Evolutionary conservation across 805 yeast species (phyloP), one percentile per base, ranked within the genome.

Genomic region (Alloascoidea hylecoeti): DNA sequence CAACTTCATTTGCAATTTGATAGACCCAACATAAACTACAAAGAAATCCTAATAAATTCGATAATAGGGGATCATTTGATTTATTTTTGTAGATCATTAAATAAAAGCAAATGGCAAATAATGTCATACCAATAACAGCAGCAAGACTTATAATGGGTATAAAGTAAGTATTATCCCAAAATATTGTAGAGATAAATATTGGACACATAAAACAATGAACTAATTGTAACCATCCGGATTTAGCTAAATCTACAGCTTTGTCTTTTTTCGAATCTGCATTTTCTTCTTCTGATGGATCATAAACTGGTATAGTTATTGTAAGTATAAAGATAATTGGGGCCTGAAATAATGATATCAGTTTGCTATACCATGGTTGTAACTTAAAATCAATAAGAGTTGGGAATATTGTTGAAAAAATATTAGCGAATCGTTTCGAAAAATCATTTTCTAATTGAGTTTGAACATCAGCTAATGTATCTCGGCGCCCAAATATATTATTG

Each of bases 1-100:
- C 79, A 12, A 86, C 72, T 44, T 78, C 82, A 3, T 72, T 68
- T 1, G 94, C 89, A 32, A 80, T 66, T 1, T 67, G 47, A 0
- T 92, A 66, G 9, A 88, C 78, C 72, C 85, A 75, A 1, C 73
- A 51, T 2, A 89, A 61, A 1, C 94, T 69, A 4, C 74, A 55
- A 0, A 68, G 40, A 50, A 89, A 89, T 0, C 95, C 96, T 3
- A 48, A 15, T 28, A 50, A 38, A 3, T 61, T 48, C 17, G 48
- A 9, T n/a, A 23, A 23, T 9, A 23, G n/a, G 30, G 30, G 30
- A 23, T n/a, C 18, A 18, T 5, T 18, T 34, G 18, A 37, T 9
- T 23, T n/a, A 23, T 9, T 23, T 23, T 23, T 23, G 30, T 32
- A 18, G 15, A 41, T 2, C 18, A 34, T 14, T 32, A 14, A n/a